A percentile compares a stretch with the other conserved stretches of the same genome.
These are phyloP conservation scores for Straminergon stramineum DNA, from an alignment of 225 moss, liverwort and hornwort genomes.

Conservation along the genomic window DNA sequence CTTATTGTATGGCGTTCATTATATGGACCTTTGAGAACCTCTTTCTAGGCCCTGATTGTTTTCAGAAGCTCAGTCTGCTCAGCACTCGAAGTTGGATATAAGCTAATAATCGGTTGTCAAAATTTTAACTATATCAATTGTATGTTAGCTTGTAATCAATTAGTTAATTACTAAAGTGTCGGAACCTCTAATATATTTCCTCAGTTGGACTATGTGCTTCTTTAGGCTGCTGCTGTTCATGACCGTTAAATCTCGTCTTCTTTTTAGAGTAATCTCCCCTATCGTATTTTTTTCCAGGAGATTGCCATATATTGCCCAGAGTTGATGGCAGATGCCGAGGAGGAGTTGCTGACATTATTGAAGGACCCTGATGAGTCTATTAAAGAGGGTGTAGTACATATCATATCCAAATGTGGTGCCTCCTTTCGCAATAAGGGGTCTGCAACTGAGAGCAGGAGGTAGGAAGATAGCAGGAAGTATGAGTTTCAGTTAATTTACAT, in stretches of 20 bases:
- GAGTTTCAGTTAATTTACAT: background rate
- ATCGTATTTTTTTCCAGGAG: slow-evolving; percentile 39
- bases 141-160: background rate
- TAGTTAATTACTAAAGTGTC: background rate
- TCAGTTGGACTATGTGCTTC: background rate
- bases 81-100: background rate
- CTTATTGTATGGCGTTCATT: background rate
- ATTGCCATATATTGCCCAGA: slow-evolving; percentile 77
- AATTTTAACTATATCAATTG: background rate
- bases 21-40: background rate
- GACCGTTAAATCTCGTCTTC: background rate
- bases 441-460: slow-evolving; percentile 58
- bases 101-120: background rate
- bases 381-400: slow-evolving; percentile 93
- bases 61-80: background rate
- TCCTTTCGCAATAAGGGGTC: slow-evolving; percentile 71
- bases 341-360: slow-evolving; percentile 68
- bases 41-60: background rate
- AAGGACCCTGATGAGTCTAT: slow-evolving; percentile 84
- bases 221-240: background rate
- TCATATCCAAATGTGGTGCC: slow-evolving; percentile 90
- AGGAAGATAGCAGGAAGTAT: background rate
- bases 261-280: background rate
- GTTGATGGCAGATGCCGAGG: slow-evolving; percentile 74
- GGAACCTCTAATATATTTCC: background rate